Base-by-base conservation (phyloP, 371 early-diverging fungal genomes). In the Mortierella sp. region DNA sequence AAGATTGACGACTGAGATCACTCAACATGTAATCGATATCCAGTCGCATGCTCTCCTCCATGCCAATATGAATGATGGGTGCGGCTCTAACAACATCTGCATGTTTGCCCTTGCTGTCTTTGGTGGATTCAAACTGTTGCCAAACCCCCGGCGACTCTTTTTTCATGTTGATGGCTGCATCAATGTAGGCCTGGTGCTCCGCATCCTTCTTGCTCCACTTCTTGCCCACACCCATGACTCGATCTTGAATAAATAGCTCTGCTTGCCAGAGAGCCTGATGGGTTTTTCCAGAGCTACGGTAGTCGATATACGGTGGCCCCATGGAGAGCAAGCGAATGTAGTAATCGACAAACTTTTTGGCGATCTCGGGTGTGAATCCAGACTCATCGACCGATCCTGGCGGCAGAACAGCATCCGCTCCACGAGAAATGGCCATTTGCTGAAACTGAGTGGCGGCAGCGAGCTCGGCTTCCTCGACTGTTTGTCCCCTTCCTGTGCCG, bases 201-300 rank as follows among this genome's bases (percentile, higher is more conserved):
- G 81, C 79, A 9, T 81, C 81, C 47, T 71, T 72, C 59, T 81
- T 81, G 63, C 64, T 74, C 19, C 74, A 57, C 59, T 71, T 72
- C 53, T 70, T 69, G 48, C 74, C 80, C 19, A 56, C 54, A 27
- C 81, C 81, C 49, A 79, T 58, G 34, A 61, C 55, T 16, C 52
- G 50, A 56, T 70, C 70, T 59, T 70, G 64, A n/a, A 79, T 67
- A 30, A 66, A 61, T 26, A 81, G 27, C 21, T 76, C 71, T 6
- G 74, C 73, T 23, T 79, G 72, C 81, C 81, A 81, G 6, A 69
- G 51, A 10, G 70, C 79, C 42, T 71, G 71, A 46, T 70, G 71
- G 10, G 64, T 74, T 52, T 69, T 69, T 21, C 80, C 81, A 13
- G 71, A 59, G 53, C 74, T 65, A 19, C 58, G 58, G 27, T 63